Percentiles rank a stretch among this genome's conserved stretches.
phyloP scores from a whole-genome alignment of 768 basidiomycete genomes.

The Podaxis carcinomalis region DNA sequence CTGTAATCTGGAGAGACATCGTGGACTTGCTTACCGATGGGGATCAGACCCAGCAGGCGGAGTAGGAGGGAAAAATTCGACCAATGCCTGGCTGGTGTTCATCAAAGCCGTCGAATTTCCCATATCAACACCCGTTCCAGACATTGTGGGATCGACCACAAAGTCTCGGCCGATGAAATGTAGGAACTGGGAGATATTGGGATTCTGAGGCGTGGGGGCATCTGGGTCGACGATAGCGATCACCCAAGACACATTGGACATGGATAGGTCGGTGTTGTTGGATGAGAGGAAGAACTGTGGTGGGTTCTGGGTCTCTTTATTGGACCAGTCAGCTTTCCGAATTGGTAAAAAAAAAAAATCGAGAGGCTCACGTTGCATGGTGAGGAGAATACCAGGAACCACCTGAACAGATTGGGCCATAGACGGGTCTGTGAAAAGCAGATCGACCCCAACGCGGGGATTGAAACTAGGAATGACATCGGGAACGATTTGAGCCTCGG shows the following conservation, averaged over 20 bases:
- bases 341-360: neutral
- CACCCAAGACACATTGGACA: slow-evolving; percentile 27
- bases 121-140: slow-evolving; percentile 4
- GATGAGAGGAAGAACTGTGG: slow-evolving; percentile 28
- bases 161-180: slow-evolving; percentile 40
- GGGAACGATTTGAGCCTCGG: slow-evolving; percentile 35
- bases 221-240: slow-evolving; percentile 40
- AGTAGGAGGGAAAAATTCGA: slow-evolving; percentile 33
- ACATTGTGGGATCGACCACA: slow-evolving; percentile 21
- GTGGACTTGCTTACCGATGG: slow-evolving; percentile 30
- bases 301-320: slow-evolving; percentile 28
- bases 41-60: slow-evolving; percentile 39
- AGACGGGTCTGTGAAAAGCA: slow-evolving; percentile 32
- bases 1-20: neutral
- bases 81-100: slow-evolving; percentile 35
- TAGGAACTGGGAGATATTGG: slow-evolving; percentile 30
- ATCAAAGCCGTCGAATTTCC: slow-evolving; percentile 18
- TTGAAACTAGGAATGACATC: slow-evolving; percentile 34
- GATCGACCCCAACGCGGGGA: slow-evolving; percentile 30
- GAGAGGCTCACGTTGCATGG: slow-evolving; percentile 28
- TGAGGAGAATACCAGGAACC: slow-evolving; percentile 31
- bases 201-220: slow-evolving; percentile 36
- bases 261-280: slow-evolving; percentile 18
- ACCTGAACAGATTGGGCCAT: slow-evolving; percentile 26
- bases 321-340: neutral